A percentile compares a stretch with the other conserved stretches of the same genome.
These are phyloP conservation scores for Pseudocercospora crystallina DNA, from an alignment of 2,329 filamentous ascomycete species.

Conservation along the genomic window DNA sequence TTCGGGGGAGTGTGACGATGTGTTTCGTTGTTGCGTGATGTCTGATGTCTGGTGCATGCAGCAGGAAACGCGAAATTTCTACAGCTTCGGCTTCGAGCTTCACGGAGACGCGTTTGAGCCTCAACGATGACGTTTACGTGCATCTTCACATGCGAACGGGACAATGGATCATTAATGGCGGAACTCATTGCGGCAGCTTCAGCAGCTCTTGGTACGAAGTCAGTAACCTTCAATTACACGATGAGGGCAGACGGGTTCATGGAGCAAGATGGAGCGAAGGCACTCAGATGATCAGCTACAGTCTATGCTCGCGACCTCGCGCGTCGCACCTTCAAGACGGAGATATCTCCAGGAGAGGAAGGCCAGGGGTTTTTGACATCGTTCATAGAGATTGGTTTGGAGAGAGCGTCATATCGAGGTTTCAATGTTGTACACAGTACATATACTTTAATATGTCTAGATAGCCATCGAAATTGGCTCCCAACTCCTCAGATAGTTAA, in stretches of 20 bases:
- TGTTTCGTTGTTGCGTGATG: too few species aligned
- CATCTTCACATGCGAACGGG: background rate
- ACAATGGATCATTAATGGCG: background rate
- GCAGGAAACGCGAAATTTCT: background rate
- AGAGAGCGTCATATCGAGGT: background rate
- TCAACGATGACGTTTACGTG: background rate
- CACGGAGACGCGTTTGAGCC: conserved; percentile 2
- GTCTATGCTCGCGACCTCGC: too few species aligned
- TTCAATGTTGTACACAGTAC: conserved; percentile 1
- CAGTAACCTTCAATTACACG: too few species aligned
- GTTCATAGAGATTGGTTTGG: background rate
- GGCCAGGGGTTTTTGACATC: background rate
- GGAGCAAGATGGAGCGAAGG: too few species aligned
- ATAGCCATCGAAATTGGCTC: conserved; percentile 10
- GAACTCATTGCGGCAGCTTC: too few species aligned
- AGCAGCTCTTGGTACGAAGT: too few species aligned
- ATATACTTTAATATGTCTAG: background rate
- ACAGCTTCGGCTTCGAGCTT: background rate
- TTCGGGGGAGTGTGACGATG: too few species aligned
- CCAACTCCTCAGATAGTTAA: conserved; percentile 8
- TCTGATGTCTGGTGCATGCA: too few species aligned
- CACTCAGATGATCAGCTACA: too few species aligned
- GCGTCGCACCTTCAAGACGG: too few species aligned
- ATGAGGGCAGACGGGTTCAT: too few species aligned
- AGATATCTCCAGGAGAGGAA: too few species aligned